phyloP scores from a whole-genome alignment of 2,329 filamentous ascomycete genomes.

The Stagonosporopsis cucurbitacearum region DNA sequence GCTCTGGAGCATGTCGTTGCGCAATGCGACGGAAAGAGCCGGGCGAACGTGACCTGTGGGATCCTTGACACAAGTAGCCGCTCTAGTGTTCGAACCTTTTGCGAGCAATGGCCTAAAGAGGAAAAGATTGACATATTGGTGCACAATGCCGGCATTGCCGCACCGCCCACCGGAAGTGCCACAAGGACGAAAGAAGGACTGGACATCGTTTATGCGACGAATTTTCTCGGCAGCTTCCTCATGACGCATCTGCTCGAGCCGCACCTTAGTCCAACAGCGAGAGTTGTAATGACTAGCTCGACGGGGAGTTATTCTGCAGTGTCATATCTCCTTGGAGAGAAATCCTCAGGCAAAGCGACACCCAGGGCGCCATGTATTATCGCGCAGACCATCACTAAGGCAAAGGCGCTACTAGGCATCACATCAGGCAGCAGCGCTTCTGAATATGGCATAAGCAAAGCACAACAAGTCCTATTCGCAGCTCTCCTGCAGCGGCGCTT shows the following conservation, averaged over 20 bases:
- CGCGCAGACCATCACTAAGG: background rate
- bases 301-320: constrained; percentile 15
- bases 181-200: constrained; percentile 12
- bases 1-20: constrained; percentile 14
- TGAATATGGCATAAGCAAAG: constrained; percentile 20
- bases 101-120: constrained; percentile 12
- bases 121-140: constrained; percentile 24
- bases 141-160: constrained; percentile 26
- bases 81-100: constrained; percentile 21
- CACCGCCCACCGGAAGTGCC: background rate
- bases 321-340: background rate
- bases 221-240: constrained; percentile 24
- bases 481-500: constrained; percentile 20
- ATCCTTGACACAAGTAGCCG: constrained; percentile 20
- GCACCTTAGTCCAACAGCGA: constrained; percentile 7
- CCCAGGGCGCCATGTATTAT: background rate
- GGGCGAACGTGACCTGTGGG: constrained; percentile 14
- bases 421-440: background rate
- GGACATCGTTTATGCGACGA: constrained; percentile 20
- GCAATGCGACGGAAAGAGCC: constrained; percentile 1
- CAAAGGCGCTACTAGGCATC: background rate
- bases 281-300: constrained; percentile 25
- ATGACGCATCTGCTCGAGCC: constrained; percentile 23
- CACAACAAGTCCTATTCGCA: constrained; percentile 24
- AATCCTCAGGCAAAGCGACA: background rate